Evolutionary conservation across 1,139 yeast species (phyloP), one percentile per base, ranked within the genome.

Genomic region (Diutina ranongensis): DNA sequence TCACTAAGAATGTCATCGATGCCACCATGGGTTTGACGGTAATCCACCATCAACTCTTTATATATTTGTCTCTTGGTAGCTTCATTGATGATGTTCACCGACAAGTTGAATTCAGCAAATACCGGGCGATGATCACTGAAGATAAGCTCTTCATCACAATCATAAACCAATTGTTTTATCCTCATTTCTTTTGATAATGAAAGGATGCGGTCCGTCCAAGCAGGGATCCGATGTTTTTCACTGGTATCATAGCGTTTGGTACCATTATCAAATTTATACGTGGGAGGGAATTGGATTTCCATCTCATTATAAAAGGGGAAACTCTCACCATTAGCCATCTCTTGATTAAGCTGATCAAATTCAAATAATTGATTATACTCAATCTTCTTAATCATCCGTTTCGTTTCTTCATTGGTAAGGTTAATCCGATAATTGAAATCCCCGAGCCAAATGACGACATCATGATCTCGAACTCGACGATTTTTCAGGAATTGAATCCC

Each of bases 61-160:
- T 83, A 76, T 47, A 92, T 64, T 38, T 67, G 62, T 45, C 75
- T 74, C 59, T 78, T 84, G 46, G 72, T 61, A 3, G 62, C 60
- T 54, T 85, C 86, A 62, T 92, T 84, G 34, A 88, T 71, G 34
- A 86, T 76, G 35, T 78, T 74, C 4, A 87, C 83, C 7, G 71
- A 68, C 1, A 89, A 83, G 34, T 67, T 69, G 38, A 85, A 92
- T 1, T 78, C 65, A n/a, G 89, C 67, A 19, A 71, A 66, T 16
- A 83, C 71, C 52, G 82, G 79, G 1, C 78, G 67, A 62, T 94
- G 99, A 61, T 48, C 78, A 1, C 96, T 85, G 60, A 92, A 89
- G 46, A 67, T 62, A 38, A 89, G 64, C 33, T 71, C 71, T 13
- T 74, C 77, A 3, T 74, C 80, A 50, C 81, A 71, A 41, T 79